A percentile compares a stretch with the other conserved stretches of the same genome.
Evolutionary conservation across 768 basidiomycete species (phyloP).

Genomic region (Psilocybe cubensis): DNA sequence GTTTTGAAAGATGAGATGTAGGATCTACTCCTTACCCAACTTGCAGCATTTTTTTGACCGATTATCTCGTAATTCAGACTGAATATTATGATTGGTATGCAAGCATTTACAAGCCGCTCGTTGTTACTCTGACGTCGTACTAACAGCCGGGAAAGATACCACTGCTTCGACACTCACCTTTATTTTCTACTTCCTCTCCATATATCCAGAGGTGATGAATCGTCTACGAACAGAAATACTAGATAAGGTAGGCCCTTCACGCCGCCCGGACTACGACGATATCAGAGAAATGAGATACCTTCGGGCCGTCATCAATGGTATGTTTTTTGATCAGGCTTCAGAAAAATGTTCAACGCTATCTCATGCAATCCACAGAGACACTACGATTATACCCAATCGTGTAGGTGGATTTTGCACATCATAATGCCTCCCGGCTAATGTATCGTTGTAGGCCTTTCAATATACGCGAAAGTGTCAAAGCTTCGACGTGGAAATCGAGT

Average conservation of each 20-base stretch:
- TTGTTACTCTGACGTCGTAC: neutral
- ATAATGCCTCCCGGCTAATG: neutral
- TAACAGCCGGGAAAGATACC: conserved; percentile 46
- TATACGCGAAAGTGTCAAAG: conserved; percentile 48
- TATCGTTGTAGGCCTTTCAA: conserved; percentile 49
- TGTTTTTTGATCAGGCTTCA: neutral
- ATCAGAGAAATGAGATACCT: conserved; percentile 67
- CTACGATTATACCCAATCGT: conserved; percentile 60
- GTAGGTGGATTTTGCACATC: conserved; percentile 27
- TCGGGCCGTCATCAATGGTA: conserved; percentile 68
- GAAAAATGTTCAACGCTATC: neutral
- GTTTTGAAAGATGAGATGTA: conserved; percentile 54
- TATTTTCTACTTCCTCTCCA: conserved; percentile 48
- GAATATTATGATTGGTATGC: conserved; percentile 48
- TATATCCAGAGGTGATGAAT: conserved; percentile 47
- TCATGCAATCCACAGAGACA: conserved; percentile 40
- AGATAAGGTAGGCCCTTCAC: conserved; percentile 48
- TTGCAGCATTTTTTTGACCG: neutral
- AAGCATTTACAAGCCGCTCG: neutral
- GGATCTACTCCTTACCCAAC: conserved; percentile 4
- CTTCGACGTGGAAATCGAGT: conserved; percentile 50
- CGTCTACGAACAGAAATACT: conserved; percentile 63
- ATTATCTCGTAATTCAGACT: conserved; percentile 26
- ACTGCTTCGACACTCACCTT: conserved; percentile 49
- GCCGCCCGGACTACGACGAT: conserved; percentile 55